Conservation (phyloP, 805 yeast species). For the Pichia ethanolica region DNA sequence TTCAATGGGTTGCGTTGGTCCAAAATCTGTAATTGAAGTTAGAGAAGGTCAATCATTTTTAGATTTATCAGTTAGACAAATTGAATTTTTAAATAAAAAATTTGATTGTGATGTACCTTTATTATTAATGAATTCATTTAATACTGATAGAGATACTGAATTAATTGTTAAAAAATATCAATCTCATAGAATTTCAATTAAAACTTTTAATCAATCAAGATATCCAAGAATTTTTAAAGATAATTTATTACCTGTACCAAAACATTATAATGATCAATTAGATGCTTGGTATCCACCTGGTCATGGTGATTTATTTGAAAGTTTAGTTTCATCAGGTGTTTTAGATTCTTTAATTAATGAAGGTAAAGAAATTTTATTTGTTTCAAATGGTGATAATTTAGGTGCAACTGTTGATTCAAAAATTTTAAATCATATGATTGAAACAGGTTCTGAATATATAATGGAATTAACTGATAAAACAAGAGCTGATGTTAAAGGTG, state of each 20-base stretch:
- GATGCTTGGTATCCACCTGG: slow-evolving; percentile 99
- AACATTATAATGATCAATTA: slow-evolving; percentile 58
- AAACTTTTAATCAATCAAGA: slow-evolving; percentile 96
- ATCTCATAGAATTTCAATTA: slow-evolving; percentile 91
- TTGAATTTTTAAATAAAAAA: slow-evolving; percentile 85
- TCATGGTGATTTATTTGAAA: slow-evolving; percentile 95
- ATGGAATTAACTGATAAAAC: slow-evolving; percentile 99
- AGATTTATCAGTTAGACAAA: slow-evolving; percentile 93
- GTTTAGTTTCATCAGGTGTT: slow-evolving; percentile 83
- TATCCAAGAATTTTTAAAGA: slow-evolving; percentile 95
- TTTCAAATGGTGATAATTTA: slow-evolving; percentile 95
- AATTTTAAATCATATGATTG: slow-evolving; percentile 88
- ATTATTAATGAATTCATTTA: slow-evolving; percentile 96
- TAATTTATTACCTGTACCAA: slow-evolving; percentile 92
- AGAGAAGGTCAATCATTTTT: slow-evolving; percentile 97
- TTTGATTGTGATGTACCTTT: slow-evolving; percentile 92
- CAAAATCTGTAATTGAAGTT: slow-evolving; percentile 95
- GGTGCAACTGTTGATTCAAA: slow-evolving; percentile 96
- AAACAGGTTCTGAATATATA: slow-evolving; percentile 84
- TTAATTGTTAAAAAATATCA: slow-evolving; percentile 93
- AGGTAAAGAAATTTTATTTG: slow-evolving; percentile 92
- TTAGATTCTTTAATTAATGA: slow-evolving; percentile 81
- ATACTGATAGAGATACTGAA: slow-evolving; percentile 93
- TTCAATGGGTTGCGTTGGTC: slow-evolving; percentile 99
- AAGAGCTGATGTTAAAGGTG: slow-evolving; percentile 99